These are phyloP conservation scores for Acer campestre DNA, from an alignment of 345 rosid species.

Conservation along the genomic window DNA sequence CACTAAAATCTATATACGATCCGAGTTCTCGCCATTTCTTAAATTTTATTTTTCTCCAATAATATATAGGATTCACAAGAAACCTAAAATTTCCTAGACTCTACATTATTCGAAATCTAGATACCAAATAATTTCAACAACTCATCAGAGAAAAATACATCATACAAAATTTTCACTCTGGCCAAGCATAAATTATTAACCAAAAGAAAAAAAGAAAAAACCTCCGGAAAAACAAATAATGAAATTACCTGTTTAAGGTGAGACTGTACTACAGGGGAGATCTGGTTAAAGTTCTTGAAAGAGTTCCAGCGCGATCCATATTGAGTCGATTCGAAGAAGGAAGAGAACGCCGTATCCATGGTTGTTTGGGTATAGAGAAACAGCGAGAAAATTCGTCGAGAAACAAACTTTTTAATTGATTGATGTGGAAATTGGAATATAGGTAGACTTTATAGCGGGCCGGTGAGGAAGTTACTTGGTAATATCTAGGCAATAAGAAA, in stretches of 20 bases:
- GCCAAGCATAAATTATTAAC: background rate
- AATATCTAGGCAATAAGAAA: background rate
- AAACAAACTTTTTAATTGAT: background rate
- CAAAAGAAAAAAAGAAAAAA: background rate
- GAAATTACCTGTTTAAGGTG: slow-evolving; percentile 83
- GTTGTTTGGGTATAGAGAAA: background rate
- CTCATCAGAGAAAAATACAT: background rate
- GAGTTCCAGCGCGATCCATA: slow-evolving; percentile 36
- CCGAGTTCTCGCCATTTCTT: background rate
- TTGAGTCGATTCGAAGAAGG: slow-evolving; percentile 65
- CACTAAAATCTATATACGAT: background rate
- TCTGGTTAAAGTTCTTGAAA: slow-evolving; percentile 74
- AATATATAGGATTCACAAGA: background rate
- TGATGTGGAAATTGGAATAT: background rate
- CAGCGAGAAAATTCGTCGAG: background rate
- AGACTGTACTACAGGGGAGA: slow-evolving; percentile 75
- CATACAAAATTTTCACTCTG: background rate
- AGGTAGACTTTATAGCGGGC: background rate
- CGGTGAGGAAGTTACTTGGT: background rate
- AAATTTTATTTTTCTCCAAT: too few relatives aligned
- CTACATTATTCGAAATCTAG: too few relatives aligned
- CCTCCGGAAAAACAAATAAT: background rate
- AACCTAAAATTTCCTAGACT: background rate
- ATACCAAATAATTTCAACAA: background rate
- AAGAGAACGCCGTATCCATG: slow-evolving; percentile 83